Base-by-base conservation (phyloP, 768 basidiomycete species). In the Tricholoma furcatifolium region DNA sequence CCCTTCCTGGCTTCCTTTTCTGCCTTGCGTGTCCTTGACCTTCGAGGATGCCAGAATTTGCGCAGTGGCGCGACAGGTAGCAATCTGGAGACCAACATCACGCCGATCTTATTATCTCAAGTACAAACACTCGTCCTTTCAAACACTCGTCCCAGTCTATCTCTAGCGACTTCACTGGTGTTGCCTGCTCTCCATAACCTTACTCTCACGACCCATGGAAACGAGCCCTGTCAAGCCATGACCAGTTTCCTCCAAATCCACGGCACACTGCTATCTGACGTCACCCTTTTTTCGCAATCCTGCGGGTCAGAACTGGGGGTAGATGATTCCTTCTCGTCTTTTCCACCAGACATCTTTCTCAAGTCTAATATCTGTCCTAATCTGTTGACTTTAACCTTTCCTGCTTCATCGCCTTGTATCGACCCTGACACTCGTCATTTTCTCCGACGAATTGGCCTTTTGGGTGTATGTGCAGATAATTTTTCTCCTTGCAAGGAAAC, bases 401-500 rank as follows among this genome's bases (percentile, higher is more conserved):
- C 73, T 42, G 65, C 68, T 31, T 67, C 64, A 17, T 70, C 75
- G 11, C 67, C 74, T 8, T 53, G 60, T 11, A 54, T 71, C 14
- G 54, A 59, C n/a, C 50, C 64, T 36, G 58, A 63, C 48, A 54
- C 59, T 18, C 72, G 73, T 51, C 64, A 65, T 21, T 58, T 69
- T 20, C 67, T 83, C 39, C 76, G 77, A 27, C 74, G 75, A 44
- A 74, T 80, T 48, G 79, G 76, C 12, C 62, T 82, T 45, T 72
- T 74, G 20, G 74, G 74, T 20, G 65, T 79, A 32, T 66, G 66
- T 36, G 65, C 74, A 7, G 73, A 76, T 32, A 59, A 63, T 39
- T 68, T 83, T 39, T 77, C 77, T 60, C 75, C 76, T 23, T 71
- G 74, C 58, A 73, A 74, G 47, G 56, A 67, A 21, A 65, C 70